Base-by-base conservation (phyloP, 352 stramenopile species). In the Thraustochytrium striatum region DNA sequence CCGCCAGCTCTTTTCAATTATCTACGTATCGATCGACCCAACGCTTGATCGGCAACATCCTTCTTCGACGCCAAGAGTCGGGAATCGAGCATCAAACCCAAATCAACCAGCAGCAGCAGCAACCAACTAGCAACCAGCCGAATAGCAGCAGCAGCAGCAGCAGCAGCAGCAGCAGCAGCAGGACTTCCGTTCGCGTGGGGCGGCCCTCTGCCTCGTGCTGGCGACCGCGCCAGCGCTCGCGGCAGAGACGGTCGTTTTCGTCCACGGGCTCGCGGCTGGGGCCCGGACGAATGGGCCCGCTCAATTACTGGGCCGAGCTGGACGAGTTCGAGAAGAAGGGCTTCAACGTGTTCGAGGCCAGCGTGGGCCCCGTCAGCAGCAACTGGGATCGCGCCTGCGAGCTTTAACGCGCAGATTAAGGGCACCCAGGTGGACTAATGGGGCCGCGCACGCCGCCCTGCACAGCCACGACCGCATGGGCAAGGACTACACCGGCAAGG, bases 401-500 rank as follows among this genome's bases (percentile, higher is more conserved):
- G 72, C 69, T 88, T 0, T 88, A n/a, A 85, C 82, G 84, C 85
- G 52, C 82, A 86, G 58, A 87, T 88, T 72, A 87, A 87, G 58
- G 85, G 85, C 50, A 83, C 82, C 47, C 81, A 61, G 1, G 84
- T 87, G 38, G 69, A 87, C 83, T 88, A 88, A n/a, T 68, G 85
- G 85, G 38, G 52, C 47, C 3, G 82, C 83, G 57, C 85, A 88
- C 83, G 61, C 82, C 3, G 52, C 43, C 21, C 52, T 41, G 9
- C 72, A 84, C 69, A 61, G 61, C 30, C 84, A 86, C 47, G 53
- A 65, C 21, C 47, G 50, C 19, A 69, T 38, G 0, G 68, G 68
- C 44, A 44, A 25, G 16, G 68, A 75, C 39, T 75, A 65, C 68
- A 50, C 68, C 28, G 69, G 68, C 33, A 28, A 16, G 68, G 43